Evolutionary conservation across 176 grass and related monocot species (phyloP).

Genomic region (Coix lacrymajobi): DNA sequence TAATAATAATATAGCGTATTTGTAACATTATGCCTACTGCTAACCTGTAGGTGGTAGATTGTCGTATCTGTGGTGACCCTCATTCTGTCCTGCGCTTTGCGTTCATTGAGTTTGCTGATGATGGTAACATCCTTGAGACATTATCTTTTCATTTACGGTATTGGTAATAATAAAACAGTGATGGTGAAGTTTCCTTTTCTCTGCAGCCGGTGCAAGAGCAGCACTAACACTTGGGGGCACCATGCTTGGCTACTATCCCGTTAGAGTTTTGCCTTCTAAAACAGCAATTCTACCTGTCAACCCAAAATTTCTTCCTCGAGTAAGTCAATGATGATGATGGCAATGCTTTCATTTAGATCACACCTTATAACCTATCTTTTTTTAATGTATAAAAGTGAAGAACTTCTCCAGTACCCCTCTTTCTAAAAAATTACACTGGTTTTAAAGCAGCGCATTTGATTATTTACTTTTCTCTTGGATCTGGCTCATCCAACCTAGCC

Average conservation of each 20-base stretch:
- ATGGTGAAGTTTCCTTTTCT: slow-evolving; percentile 20
- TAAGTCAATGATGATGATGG: slow-evolving; percentile 9
- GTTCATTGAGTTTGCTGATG: slow-evolving; percentile 91
- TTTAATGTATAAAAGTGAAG: not conserved
- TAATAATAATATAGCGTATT: not conserved
- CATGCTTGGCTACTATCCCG: slow-evolving; percentile 73
- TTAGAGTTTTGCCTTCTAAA: slow-evolving; percentile 93
- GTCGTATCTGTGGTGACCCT: slow-evolving; percentile 88
- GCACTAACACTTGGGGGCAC: slow-evolving; percentile 70
- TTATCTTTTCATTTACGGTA: slow-evolving; percentile 15
- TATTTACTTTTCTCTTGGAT: not conserved
- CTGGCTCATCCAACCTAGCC: no score
- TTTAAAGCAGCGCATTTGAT: not conserved
- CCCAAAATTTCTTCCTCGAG: slow-evolving; percentile 85
- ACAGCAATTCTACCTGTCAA: slow-evolving; percentile 93
- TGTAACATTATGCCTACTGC: not conserved
- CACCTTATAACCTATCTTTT: not conserved
- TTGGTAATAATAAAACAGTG: slow-evolving; percentile 12
- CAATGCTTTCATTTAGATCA: not conserved
- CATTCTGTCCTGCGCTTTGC: slow-evolving; percentile 89
- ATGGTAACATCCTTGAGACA: slow-evolving; percentile 40
- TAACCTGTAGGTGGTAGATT: slow-evolving; percentile 75
- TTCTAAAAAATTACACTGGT: not conserved
- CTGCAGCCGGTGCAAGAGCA: slow-evolving; percentile 71
- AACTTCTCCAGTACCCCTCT: not conserved